Evolutionary conservation across 2,329 filamentous ascomycete species (phyloP), one percentile per base, ranked within the genome.

Genomic region (Alternaria tenuissima): DNA sequence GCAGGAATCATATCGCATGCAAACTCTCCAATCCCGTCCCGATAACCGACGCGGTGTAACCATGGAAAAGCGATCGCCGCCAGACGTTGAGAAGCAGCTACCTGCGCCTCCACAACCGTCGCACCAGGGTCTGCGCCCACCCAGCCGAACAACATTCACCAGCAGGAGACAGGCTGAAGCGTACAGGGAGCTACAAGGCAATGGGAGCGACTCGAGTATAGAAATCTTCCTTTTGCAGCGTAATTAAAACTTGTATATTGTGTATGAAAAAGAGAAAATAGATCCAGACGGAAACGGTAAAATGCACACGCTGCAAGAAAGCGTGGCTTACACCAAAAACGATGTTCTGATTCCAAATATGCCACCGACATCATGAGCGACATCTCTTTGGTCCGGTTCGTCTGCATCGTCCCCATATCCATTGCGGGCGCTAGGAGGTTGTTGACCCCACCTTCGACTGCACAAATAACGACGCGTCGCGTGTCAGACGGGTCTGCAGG

Each of bases 191-290:
- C 3, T 62, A 5, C 18, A 32, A 11, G 48, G 41, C 7, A 56
- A 60, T 14, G 36, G 36, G 3, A 58, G 59, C 12, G 57, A 60
- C 12, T 51, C 53, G 0, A 62, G 60, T 28, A 52, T 47, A 47
- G 56, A 62, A 28, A 59, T 62, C 9, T 49, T 62, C 14, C 38
- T 62, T 9, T 36, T 60, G 18, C 60, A 60, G 28, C 52, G 32
- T 20, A 38, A 59, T 11, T 55, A 18, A 55, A 22, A 24, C 3
- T 6, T 36, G 30, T 36, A 11, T 6, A n/a, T 12, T 7, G 5
- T 36, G 1, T 3, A 2, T 36, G 1, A 34, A 8, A 16, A 9
- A 20, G 16, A 20, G n/a, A n/a, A 24, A 12, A 36, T n/a, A 11
- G 2, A 38, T 26, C 2, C 14, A 18, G 18, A 34, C 24, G 39